A percentile compares a stretch with the other conserved stretches of the same genome.
These are phyloP conservation scores for Tubosaeta sp. DNA, from an alignment of 768 basidiomycete genomes.

Conservation along the genomic window DNA sequence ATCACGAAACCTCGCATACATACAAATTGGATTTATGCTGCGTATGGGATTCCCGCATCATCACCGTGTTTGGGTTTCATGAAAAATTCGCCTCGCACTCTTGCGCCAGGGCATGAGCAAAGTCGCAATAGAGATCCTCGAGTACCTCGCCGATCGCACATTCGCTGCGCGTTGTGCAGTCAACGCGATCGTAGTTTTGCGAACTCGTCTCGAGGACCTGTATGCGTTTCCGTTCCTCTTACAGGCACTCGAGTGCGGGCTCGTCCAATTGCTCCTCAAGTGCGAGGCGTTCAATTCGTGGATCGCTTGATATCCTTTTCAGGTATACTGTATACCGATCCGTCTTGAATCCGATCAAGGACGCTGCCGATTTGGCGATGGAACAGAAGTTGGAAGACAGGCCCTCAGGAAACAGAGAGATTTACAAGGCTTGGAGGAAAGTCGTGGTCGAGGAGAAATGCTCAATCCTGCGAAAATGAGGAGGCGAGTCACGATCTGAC, in stretches of 20 bases:
- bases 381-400: slow-evolving; percentile 7
- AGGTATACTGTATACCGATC: slow-evolving; percentile 27
- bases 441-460: slow-evolving; percentile 17
- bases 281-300: slow-evolving; percentile 16
- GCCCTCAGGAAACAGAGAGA: slow-evolving; percentile 11
- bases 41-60: slow-evolving; percentile 28
- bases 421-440: slow-evolving; percentile 21
- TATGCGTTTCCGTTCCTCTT: slow-evolving; percentile 25
- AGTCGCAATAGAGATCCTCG: slow-evolving; percentile 20
- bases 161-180: slow-evolving; percentile 23
- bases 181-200: slow-evolving; percentile 18
- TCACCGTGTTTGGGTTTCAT: slow-evolving; percentile 19
- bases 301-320: slow-evolving; percentile 16
- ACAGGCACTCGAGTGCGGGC: slow-evolving; percentile 19
- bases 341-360: slow-evolving; percentile 11
- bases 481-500: slow-evolving; percentile 3
- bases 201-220: slow-evolving; percentile 18
- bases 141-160: slow-evolving; percentile 1
- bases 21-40: slow-evolving; percentile 19
- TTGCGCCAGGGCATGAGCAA: slow-evolving; percentile 24
- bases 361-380: slow-evolving; percentile 7
- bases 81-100: slow-evolving; percentile 16
- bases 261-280: slow-evolving; percentile 23
- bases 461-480: slow-evolving; percentile 26
- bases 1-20: slow-evolving; percentile 17